Evolutionary conservation across 2,329 filamentous ascomycete genomes (phyloP), one percentile per base, ranked within the genome.

Genomic region (Cadophora luteo-olivacea): DNA sequence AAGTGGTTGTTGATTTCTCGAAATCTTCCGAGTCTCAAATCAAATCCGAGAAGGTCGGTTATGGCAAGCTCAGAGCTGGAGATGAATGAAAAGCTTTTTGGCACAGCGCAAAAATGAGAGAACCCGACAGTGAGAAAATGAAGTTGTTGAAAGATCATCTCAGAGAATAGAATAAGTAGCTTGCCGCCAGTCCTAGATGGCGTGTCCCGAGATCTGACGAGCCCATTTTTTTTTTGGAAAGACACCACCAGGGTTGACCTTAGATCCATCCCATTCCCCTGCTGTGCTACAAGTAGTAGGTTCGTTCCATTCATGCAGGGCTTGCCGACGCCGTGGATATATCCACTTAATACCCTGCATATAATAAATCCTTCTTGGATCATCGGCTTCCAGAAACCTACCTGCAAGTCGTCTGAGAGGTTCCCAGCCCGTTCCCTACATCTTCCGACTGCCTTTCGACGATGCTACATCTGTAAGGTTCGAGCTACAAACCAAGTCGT

Each of bases 251-350:
- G 12, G 33, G 33, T 3, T 60, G n/a, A n/a, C 36, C 24, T 25
- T 41, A 49, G 45, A 49, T 49, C 45, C 45, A 22, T 49, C 19
- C 14, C 12, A 25, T 24, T 4, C 25, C 33, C n/a, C 24, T 38
- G n/a, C 14, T 41, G 33, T 22, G 19, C n/a, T 58, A 45, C 36
- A 16, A 60, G 12, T 22, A 60, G 57, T 16, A 38, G 32, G 32
- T 36, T 19, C 33, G 11, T n/a, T 33, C 22, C 12, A 45, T 36
- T 24, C 33, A 25, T 60, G 57, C 36, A 60, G 22, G 33, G 57
- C 57, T 60, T 58, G 33, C 22, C 57, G 57, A 60, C 36, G n/a
- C 41, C 36, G 33, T 41, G 57, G 57, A 60, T 60, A 60, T 33
- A 60, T 41, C 33, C 57, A 60, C 57, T 14, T 12, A 4, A 55